Evolutionary conservation across 1,284 basidiomycete genomes (phyloP), one percentile per base, ranked within the genome.

Genomic region (Ganoderma meredithae): DNA sequence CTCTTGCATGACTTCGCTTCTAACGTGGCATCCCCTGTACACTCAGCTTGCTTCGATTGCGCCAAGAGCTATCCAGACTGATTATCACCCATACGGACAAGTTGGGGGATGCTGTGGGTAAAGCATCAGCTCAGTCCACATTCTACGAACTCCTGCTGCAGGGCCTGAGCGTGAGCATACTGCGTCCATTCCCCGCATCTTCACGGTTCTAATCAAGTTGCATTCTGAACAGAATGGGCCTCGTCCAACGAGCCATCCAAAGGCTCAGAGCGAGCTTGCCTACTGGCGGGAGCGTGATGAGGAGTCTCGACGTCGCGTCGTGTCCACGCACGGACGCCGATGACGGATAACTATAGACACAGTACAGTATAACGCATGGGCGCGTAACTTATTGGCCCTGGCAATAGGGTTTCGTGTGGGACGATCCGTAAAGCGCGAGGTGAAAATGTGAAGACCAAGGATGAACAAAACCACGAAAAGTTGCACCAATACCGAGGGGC

Each of bases 1-100:
- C 47, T 27, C 8, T 52, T 60, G 2, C 40, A 7, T 43, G 3
- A 47, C 31, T 36, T 2, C 44, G n/a, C 36, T 15, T 22, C 63
- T 61, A 56, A 65, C 67, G 70, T 56, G 63, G 60, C 44, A 53
- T 60, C 10, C 47, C 53, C 25, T 0, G 25, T 40, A 47, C 60
- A 47, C 69, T 17, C 70, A 98, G 96, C 76, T 83, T 97, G 67
- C 82, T 91, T n/a, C 91, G 95, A n/a, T 79, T 98, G 62, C 88
- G 95, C 49, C 89, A 91, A 74, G 96, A 97, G 79, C 79, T 97
- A n/a, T 85, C 89, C 59, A 93, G 92, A 71, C 83, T 97, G n/a
- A 88, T 96, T 68, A 79, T 85, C 43, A 84, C 85, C 27, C 95
- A 97, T 77, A 88, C 92, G 3, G 84, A 86, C 60, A 92, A 90